phyloP scores from a whole-genome alignment of 495 filamentous ascomycete genomes.

The Astrocystis sublimbata region DNA sequence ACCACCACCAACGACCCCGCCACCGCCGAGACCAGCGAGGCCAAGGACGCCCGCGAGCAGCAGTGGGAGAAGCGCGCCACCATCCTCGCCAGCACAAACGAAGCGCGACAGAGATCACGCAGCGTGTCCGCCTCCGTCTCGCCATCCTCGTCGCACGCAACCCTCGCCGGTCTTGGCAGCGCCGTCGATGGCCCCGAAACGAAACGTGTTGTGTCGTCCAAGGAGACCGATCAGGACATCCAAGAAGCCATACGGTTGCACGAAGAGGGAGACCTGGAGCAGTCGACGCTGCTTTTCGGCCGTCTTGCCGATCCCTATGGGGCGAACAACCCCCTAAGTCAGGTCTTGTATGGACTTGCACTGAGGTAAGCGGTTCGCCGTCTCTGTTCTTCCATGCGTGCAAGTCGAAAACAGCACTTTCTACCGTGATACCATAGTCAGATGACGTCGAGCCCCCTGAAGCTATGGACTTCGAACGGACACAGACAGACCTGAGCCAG shows the following conservation, averaged over 20 bases:
- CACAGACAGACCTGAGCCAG: neutral
- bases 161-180: neutral
- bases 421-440: neutral
- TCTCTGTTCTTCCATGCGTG: neutral
- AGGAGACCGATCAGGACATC: slow-evolving; percentile 71
- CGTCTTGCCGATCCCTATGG: slow-evolving; percentile 82
- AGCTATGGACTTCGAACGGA: neutral
- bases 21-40: slow-evolving; percentile 45
- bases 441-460: neutral
- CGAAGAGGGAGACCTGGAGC: slow-evolving; percentile 73
- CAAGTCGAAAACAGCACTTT: neutral
- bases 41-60: slow-evolving; percentile 49
- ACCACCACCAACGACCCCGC: slow-evolving; percentile 31
- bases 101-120: slow-evolving; percentile 40
- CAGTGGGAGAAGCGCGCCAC: slow-evolving; percentile 90
- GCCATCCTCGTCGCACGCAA: slow-evolving; percentile 17
- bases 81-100: slow-evolving; percentile 71
- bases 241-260: slow-evolving; percentile 96
- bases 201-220: slow-evolving; percentile 43
- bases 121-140: slow-evolving; percentile 27
- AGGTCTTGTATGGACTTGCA: slow-evolving; percentile 95
- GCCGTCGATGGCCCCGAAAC: slow-evolving; percentile 1
- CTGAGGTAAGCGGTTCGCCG: slow-evolving; percentile 63
- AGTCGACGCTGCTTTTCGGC: slow-evolving; percentile 83
- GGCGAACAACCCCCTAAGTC: slow-evolving; percentile 87